Evolutionary conservation across 495 filamentous ascomycete genomes (phyloP).

Genomic region (Aspergillus affinis): DNA sequence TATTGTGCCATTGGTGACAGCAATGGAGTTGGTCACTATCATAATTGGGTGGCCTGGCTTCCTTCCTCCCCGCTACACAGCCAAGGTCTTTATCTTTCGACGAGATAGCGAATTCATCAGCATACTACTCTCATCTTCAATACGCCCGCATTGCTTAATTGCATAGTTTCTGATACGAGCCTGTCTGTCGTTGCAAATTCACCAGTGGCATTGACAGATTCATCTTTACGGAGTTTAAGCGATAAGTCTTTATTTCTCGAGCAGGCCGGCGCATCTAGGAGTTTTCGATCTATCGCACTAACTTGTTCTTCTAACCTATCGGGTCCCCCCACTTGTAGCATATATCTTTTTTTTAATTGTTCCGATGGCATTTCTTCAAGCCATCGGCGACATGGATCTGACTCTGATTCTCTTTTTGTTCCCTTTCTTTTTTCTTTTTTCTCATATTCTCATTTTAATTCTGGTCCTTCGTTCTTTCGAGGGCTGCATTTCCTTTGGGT

Average conservation of each 20-base stretch:
- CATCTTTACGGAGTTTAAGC: conserved; percentile 16
- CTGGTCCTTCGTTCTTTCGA: neutral
- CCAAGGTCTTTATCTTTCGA: conserved; percentile 8
- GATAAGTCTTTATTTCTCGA: conserved; percentile 12
- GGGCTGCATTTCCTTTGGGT: neutral
- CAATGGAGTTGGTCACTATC: neutral
- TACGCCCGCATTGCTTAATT: neutral
- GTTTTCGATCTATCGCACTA: conserved; percentile 16
- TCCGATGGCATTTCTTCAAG: conserved; percentile 13
- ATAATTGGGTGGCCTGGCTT: neutral
- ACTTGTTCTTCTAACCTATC: conserved; percentile 1
- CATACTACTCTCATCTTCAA: conserved; percentile 7
- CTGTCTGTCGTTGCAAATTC: neutral
- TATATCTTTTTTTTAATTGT: conserved; percentile 9
- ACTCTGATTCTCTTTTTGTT: neutral
- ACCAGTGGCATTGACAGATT: conserved; percentile 11
- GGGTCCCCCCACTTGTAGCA: neutral
- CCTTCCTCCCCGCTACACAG: conserved; percentile 3
- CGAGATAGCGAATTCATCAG: conserved; percentile 9
- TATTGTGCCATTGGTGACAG: neutral
- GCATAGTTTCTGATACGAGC: neutral
- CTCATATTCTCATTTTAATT: neutral
- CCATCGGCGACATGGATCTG: neutral
- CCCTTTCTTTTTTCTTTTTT: neutral
- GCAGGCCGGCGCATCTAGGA: conserved; percentile 26